Percentiles rank a stretch among this genome's conserved stretches.
Evolutionary conservation across 1,284 basidiomycete species (phyloP).

Genomic region (Malassezia japonica): DNA sequence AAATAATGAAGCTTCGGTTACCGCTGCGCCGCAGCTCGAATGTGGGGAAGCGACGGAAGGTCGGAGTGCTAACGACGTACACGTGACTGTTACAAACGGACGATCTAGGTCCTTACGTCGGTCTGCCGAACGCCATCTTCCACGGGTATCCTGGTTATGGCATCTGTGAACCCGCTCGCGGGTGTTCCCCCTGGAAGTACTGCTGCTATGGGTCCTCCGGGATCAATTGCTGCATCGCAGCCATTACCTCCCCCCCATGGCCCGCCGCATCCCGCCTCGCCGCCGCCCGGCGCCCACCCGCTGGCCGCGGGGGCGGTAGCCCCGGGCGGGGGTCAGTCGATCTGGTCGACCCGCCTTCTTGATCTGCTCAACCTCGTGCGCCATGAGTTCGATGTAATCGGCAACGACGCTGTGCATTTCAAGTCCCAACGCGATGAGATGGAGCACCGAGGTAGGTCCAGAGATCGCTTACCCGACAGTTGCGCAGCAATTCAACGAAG

Average conservation of each 20-base stretch:
- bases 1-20: neutral
- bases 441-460: constrained; percentile 71
- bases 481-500: constrained; percentile 33
- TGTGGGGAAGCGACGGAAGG: neutral
- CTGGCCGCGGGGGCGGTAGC: neutral
- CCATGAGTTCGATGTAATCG: constrained; percentile 72
- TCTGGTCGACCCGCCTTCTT: constrained; percentile 54
- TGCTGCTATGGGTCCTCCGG: neutral
- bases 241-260: constrained; percentile 2
- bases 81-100: neutral
- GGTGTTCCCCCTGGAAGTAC: constrained; percentile 3
- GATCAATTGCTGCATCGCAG: constrained; percentile 4
- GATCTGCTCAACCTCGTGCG: constrained; percentile 75
- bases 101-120: neutral
- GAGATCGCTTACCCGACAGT: constrained; percentile 16
- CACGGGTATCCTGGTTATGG: constrained; percentile 3
- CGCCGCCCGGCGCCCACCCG: constrained; percentile 4
- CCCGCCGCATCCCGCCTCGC: constrained; percentile 2
- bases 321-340: constrained; percentile 2
- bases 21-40: neutral
- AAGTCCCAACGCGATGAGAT: constrained; percentile 77
- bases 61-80: neutral
- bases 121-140: neutral
- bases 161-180: constrained; percentile 11
- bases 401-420: constrained; percentile 61